Evolutionary conservation across 331 rosid genomes (phyloP).

Genomic region (Malus hybrid): DNA sequence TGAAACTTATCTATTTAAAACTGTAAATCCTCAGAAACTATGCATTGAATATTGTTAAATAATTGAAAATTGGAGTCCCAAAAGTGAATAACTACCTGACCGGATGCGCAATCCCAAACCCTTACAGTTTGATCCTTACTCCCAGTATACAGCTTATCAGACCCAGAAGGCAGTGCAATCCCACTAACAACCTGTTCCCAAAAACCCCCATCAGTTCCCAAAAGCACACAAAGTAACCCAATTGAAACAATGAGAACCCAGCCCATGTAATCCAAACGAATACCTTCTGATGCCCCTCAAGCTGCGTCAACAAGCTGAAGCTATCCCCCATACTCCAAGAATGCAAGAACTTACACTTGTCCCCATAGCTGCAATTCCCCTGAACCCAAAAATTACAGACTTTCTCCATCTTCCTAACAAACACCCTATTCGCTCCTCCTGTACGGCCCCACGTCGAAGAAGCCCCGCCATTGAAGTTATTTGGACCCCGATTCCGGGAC

Average conservation of each 20-base stretch:
- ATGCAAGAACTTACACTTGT: constrained; percentile 70
- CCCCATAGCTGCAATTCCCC: constrained; percentile 74
- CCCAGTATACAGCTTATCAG: constrained; percentile 86
- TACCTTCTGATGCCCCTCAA: constrained; percentile 92
- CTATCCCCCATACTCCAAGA: constrained; percentile 84
- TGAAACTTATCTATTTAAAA: not conserved
- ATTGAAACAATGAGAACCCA: not conserved
- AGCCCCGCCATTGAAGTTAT: constrained; percentile 33
- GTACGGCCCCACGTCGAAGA: constrained; percentile 49
- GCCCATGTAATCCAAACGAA: not conserved
- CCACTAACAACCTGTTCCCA: constrained; percentile 65
- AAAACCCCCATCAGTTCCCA: constrained; percentile 13
- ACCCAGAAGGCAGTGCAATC: constrained; percentile 81
- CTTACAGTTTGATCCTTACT: constrained; percentile 76
- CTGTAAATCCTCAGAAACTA: not conserved
- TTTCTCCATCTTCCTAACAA: constrained; percentile 56
- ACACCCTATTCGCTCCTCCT: constrained; percentile 27
- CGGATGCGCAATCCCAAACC: constrained; percentile 91
- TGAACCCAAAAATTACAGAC: constrained; percentile 69
- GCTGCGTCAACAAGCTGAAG: constrained; percentile 64
- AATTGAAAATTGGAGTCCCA: not conserved
- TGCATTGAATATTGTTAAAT: not conserved
- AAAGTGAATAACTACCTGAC: constrained; percentile 49
- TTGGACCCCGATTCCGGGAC: constrained; percentile 39
- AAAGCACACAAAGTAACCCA: not conserved